phyloP scores from a whole-genome alignment of 1,139 yeast species.

The Scheffersomyces stambukii region DNA sequence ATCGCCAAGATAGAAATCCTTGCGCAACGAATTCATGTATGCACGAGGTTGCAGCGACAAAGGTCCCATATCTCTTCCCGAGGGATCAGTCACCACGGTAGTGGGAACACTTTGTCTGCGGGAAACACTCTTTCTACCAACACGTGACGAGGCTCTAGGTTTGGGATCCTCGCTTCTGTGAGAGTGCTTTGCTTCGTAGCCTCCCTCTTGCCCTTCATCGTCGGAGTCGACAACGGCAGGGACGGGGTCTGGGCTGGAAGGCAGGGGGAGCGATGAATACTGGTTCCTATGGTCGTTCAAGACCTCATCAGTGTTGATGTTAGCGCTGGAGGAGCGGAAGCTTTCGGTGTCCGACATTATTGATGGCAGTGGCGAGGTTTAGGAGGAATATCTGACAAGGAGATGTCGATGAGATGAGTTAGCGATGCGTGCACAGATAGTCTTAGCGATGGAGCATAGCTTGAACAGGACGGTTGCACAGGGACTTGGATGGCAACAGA shows the following conservation, averaged over 20 bases:
- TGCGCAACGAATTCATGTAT: conserved; percentile 11
- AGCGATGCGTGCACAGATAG: conserved; percentile 1
- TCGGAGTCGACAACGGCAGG: conserved; percentile 1
- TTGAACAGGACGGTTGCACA: conserved; percentile 2
- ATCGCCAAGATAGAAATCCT: conserved; percentile 10
- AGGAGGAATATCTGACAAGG: neutral
- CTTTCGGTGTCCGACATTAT: conserved; percentile 47
- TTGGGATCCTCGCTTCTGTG: too few relatives aligned
- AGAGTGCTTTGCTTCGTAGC: neutral
- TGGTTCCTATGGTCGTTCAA: conserved; percentile 55
- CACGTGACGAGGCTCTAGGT: too few relatives aligned
- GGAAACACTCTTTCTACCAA: too few relatives aligned
- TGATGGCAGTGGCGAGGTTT: conserved; percentile 1
- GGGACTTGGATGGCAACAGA: neutral
- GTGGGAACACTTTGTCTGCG: too few relatives aligned
- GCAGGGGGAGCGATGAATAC: too few relatives aligned
- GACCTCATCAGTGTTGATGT: conserved; percentile 41
- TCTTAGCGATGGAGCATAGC: conserved; percentile 5
- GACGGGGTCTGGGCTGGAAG: too few relatives aligned
- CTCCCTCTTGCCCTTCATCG: conserved; percentile 4
- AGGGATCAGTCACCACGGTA: too few relatives aligned
- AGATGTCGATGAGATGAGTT: neutral
- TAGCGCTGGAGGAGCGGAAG: conserved; percentile 32
- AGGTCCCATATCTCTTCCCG: too few relatives aligned
- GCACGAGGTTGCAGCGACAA: too few relatives aligned